Base-by-base conservation (phyloP, 2,329 filamentous ascomycete genomes). In the Aspergillus sojae region DNA sequence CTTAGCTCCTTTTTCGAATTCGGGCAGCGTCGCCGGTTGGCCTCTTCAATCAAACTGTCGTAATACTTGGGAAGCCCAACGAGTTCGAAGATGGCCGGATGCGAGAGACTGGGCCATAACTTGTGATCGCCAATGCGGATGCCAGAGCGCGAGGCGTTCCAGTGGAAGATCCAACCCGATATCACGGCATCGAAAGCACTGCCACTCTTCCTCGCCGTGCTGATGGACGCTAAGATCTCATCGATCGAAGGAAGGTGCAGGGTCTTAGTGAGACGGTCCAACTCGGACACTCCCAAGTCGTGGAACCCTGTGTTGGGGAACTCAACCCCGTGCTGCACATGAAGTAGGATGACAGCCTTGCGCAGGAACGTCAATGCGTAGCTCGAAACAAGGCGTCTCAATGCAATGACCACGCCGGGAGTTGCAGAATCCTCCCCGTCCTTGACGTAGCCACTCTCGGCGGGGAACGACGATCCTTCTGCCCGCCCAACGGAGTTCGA, bases 51-150 rank as follows among this genome's bases (percentile, higher is more conserved):
- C 43, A 99, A 83, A 3, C 89, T 90, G 76, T 98, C 95, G 75
- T 93, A 99, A 72, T 94, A 93, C 78, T 91, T 92, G 0, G 95
- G 95, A 56, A 99, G 81, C 1, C 95, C 95, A 14, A 99, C 89
- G 28, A 99, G 86, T 77, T 99, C 95, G 73, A 95, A 96, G 67
- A 99, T 97, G 54, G 89, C 90, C 0, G 95, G 96, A 75, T 99
- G 95, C 61, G 91, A 89, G 19, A 89, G 79, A 39, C 80, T 83
- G 36, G 86, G 80, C 67, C 72, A 76, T 59, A 78, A 66, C 39
- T 71, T 71, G 60, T 73, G 72, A 60, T 78, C 73, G 56, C 75
- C 73, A 54, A 72, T 67, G 30, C 74, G 72, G 34, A 75, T 70
- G 14, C 71, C 71, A 16, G 71, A 73, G 48, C 74, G 72, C 21